Conservation (phyloP, 768 basidiomycete species). For the Xanthoconium purpureum region DNA sequence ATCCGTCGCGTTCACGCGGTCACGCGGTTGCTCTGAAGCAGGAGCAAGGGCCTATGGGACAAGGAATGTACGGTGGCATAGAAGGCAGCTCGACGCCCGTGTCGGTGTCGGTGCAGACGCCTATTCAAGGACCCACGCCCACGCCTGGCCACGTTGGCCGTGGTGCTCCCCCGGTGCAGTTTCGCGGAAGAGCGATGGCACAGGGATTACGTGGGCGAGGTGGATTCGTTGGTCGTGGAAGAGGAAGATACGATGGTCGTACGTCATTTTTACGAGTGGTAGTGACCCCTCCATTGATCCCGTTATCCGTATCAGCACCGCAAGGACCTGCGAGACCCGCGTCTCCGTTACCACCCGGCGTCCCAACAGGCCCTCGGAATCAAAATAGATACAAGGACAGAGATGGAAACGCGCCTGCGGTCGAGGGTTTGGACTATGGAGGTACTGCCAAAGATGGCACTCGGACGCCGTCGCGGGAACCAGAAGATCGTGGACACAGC, state of each 20-base stretch:
- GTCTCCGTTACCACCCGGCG: conserved; percentile 81
- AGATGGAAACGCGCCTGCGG: conserved; percentile 79
- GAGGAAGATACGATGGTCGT: conserved; percentile 40
- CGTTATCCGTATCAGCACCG: conserved; percentile 29
- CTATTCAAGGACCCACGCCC: conserved; percentile 30
- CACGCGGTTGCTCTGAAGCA: conserved; percentile 32
- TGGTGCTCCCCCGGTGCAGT: conserved; percentile 38
- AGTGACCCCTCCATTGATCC: neutral
- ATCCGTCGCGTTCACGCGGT: conserved; percentile 32
- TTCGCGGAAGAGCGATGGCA: conserved; percentile 43
- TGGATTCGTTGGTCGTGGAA: conserved; percentile 38
- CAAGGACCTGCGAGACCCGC: conserved; percentile 68
- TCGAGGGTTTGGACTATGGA: conserved; percentile 87
- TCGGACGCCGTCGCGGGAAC: conserved; percentile 61
- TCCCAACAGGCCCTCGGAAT: conserved; percentile 85
- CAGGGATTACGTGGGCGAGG: conserved; percentile 45
- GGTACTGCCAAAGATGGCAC: conserved; percentile 48
- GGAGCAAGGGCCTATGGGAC: conserved; percentile 62
- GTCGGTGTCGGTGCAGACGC: conserved; percentile 38
- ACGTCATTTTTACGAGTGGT: conserved; percentile 19
- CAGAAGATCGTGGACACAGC: conserved; percentile 62
- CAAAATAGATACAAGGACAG: conserved; percentile 90
- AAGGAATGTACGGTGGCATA: conserved; percentile 68
- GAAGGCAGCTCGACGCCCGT: conserved; percentile 51
- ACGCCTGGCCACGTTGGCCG: conserved; percentile 30